phyloP scores from a whole-genome alignment of 202 grass and related monocot genomes.

The Carex sylvatica region DNA sequence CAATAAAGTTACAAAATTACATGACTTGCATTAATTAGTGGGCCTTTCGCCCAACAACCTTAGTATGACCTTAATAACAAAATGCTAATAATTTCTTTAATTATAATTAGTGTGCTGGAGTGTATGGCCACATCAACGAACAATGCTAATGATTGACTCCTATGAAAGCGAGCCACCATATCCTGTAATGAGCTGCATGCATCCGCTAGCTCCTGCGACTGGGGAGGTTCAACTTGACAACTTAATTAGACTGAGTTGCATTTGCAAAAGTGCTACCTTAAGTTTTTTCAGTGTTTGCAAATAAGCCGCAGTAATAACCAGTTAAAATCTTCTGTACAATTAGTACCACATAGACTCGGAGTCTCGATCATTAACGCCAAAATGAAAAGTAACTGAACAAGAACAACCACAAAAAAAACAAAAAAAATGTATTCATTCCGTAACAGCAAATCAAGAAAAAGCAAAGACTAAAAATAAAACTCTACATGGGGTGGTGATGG shows the following conservation, averaged over 20 bases:
- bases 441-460: not conserved
- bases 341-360: not conserved
- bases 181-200: too few relatives aligned
- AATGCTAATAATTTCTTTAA: too few relatives aligned
- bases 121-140: too few relatives aligned
- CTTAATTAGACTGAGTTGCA: too few relatives aligned
- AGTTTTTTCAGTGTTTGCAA: not conserved
- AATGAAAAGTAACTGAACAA: not conserved
- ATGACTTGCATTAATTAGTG: not conserved
- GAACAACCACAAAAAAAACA: not conserved
- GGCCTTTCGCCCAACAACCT: too few relatives aligned
- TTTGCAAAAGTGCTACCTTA: not conserved
- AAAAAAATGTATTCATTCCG: not conserved
- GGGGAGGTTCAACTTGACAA: not conserved
- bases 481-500: not conserved
- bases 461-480: not conserved
- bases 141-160: too few relatives aligned
- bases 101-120: too few relatives aligned
- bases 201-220: too few relatives aligned
- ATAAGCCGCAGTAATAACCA: not conserved
- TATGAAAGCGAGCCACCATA: too few relatives aligned
- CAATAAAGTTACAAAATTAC: too few relatives aligned
- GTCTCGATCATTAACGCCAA: not conserved
- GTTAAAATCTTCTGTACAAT: not conserved
- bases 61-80: too few relatives aligned